phyloP scores from a whole-genome alignment of 768 basidiomycete genomes.

The Serendipita sp. region DNA sequence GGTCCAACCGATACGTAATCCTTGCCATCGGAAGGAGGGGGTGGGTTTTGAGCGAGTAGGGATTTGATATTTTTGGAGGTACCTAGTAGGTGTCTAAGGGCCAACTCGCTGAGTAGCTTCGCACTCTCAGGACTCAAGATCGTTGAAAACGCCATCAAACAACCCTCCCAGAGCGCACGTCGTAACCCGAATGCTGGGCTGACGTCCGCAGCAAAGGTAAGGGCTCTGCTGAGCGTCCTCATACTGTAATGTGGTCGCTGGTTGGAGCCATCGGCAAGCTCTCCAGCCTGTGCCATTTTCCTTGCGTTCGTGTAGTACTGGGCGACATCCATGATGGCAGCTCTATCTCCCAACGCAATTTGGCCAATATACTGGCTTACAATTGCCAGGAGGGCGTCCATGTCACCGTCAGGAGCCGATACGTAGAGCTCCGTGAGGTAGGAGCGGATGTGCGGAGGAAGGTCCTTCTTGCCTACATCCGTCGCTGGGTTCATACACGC shows the following conservation, averaged over 20 bases:
- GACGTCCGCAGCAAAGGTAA: slow-evolving; percentile 79
- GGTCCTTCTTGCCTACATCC: slow-evolving; percentile 95
- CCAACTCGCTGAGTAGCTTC: slow-evolving; percentile 46
- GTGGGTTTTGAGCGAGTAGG: slow-evolving; percentile 53
- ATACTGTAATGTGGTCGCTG: slow-evolving; percentile 91
- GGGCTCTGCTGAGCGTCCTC: slow-evolving; percentile 81
- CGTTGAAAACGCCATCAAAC: slow-evolving; percentile 97
- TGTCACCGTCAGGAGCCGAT: slow-evolving; percentile 82
- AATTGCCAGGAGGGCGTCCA: slow-evolving; percentile 76
- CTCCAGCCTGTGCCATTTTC: slow-evolving; percentile 49
- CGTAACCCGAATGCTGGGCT: slow-evolving; percentile 63
- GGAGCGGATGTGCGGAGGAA: slow-evolving; percentile 76
- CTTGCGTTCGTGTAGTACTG: slow-evolving; percentile 82
- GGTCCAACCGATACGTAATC: slow-evolving; percentile 76
- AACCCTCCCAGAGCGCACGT: slow-evolving; percentile 88
- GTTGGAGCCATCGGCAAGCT: slow-evolving; percentile 87
- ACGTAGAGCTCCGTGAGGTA: slow-evolving; percentile 95
- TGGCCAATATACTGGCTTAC: slow-evolving; percentile 80
- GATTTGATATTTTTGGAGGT: slow-evolving; percentile 70
- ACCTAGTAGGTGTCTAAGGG: slow-evolving; percentile 61
- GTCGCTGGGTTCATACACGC: slow-evolving; percentile 99
- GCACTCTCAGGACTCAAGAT: slow-evolving; percentile 63
- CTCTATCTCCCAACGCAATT: slow-evolving; percentile 68
- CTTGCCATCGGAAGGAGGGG: slow-evolving; percentile 32
- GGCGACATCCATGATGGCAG: slow-evolving; percentile 75